phyloP scores from a whole-genome alignment of 306 rosid species.

The Ochetophila trinervis region DNA sequence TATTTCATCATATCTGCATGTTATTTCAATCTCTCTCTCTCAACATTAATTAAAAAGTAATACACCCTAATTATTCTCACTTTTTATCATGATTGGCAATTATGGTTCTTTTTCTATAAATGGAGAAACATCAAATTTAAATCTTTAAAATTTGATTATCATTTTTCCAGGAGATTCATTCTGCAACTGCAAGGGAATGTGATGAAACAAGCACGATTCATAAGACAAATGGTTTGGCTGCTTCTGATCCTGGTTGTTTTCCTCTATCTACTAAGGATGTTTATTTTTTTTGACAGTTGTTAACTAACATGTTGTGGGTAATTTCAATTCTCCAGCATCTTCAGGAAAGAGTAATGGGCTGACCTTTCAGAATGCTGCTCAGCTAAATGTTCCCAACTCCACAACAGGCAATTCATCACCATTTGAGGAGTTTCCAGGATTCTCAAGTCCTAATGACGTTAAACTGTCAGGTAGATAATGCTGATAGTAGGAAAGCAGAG shows the following conservation, averaged over 20 bases:
- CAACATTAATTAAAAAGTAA: neutral
- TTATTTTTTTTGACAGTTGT: constrained; percentile 1
- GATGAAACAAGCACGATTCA: constrained; percentile 50
- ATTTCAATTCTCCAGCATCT: constrained; percentile 31
- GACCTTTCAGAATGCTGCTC: constrained; percentile 49
- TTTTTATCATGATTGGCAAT: neutral
- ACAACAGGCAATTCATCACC: constrained; percentile 38
- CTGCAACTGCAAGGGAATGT: constrained; percentile 34
- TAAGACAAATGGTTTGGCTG: constrained; percentile 35
- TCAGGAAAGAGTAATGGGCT: constrained; percentile 37
- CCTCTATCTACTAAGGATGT: constrained; percentile 5
- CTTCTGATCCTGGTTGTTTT: constrained; percentile 33
- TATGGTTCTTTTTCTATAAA: neutral
- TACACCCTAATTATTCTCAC: neutral
- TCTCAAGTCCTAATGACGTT: constrained; percentile 42
- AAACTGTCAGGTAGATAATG: constrained; percentile 58
- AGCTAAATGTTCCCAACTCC: constrained; percentile 38
- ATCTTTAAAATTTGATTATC: neutral
- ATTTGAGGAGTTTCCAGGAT: constrained; percentile 63
- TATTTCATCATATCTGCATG: neutral
- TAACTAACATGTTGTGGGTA: constrained; percentile 28
- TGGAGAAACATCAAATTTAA: neutral
- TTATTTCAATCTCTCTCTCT: neutral
- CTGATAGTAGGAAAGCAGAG: neutral
- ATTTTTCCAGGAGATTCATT: constrained; percentile 53